Evolutionary conservation across 148 eudicot species (phyloP).

Genomic region (Polygonum aviculare): DNA sequence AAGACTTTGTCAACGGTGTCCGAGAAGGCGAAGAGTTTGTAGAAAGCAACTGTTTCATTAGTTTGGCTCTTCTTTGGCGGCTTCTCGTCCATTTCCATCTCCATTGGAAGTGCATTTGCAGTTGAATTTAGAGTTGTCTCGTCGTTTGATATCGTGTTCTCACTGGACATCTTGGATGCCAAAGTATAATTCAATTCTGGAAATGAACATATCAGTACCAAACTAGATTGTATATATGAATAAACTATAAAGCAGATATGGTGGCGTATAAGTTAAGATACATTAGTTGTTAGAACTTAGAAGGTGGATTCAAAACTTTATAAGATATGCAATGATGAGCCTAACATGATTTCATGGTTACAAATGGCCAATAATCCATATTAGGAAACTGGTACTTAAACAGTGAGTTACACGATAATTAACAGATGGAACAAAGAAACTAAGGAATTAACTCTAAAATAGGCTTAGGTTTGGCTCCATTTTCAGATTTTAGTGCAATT

Average conservation of each 20-base stretch:
- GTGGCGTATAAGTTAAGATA: too few species aligned
- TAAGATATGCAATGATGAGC: too few species aligned
- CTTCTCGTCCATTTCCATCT: neutral
- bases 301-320: too few species aligned
- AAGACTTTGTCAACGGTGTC: slow-evolving; percentile 12
- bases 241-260: neutral
- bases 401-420: too few species aligned
- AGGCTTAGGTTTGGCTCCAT: too few species aligned
- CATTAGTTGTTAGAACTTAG: too few species aligned
- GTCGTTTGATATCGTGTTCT: neutral
- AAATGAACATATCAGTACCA: neutral
- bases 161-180: neutral
- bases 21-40: slow-evolving; percentile 17
- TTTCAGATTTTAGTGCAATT: too few species aligned
- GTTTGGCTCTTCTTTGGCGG: neutral
- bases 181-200: neutral
- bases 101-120: neutral
- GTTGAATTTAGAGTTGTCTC: neutral
- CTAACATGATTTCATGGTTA: too few species aligned
- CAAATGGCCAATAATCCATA: too few species aligned
- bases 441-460: too few species aligned
- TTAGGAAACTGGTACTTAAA: too few species aligned
- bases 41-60: slow-evolving; percentile 9
- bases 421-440: too few species aligned
- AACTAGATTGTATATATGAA: neutral